Evolutionary conservation across 441 rosid species (phyloP).

Genomic region (Pelargonium fulgidum): DNA sequence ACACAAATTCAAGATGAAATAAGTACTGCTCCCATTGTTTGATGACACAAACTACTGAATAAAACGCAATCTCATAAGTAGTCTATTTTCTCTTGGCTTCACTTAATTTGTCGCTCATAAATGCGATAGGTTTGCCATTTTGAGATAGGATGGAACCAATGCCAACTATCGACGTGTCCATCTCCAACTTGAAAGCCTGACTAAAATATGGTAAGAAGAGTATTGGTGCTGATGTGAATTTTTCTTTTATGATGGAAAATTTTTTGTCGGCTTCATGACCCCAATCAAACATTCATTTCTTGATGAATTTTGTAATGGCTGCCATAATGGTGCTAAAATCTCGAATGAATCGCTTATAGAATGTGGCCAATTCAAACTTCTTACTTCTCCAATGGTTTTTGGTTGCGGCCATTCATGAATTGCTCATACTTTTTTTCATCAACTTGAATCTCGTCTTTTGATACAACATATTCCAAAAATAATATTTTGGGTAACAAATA

Average conservation of each 20-base stretch:
- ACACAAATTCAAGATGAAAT: no score
- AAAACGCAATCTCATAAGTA: neutral
- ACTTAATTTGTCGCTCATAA: neutral
- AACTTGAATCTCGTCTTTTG: no score
- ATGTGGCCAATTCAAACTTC: neutral
- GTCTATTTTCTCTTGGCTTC: neutral
- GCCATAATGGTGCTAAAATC: neutral
- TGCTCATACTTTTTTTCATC: neutral
- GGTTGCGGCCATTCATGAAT: neutral
- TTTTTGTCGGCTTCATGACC: no score
- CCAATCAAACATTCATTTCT: no score
- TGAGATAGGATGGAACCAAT: neutral
- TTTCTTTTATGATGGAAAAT: neutral
- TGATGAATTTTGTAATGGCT: neutral
- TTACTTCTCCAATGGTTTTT: neutral
- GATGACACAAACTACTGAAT: neutral
- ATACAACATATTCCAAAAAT: neutral
- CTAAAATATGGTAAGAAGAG: neutral
- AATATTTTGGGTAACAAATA: neutral
- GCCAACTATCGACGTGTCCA: neutral
- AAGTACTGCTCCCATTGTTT: conserved; percentile 3
- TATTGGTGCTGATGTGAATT: neutral
- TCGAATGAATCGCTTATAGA: neutral
- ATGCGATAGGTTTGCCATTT: neutral
- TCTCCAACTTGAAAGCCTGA: neutral